These are phyloP conservation scores for Ophiostoma angusticollis DNA, from an alignment of 2,329 filamentous ascomycete species.

Conservation along the genomic window DNA sequence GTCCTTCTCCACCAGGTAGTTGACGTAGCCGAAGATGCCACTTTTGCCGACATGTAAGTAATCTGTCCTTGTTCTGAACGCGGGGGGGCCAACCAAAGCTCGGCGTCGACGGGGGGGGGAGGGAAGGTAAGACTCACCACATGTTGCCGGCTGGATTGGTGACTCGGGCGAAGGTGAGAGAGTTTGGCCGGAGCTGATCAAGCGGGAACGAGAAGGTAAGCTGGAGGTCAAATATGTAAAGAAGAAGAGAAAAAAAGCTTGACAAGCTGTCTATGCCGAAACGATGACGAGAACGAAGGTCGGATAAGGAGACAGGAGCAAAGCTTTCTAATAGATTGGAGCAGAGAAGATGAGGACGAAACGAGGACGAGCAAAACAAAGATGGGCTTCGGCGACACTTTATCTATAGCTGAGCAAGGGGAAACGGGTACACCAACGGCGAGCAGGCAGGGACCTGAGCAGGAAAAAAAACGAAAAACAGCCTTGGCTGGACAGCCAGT, in stretches of 20 bases:
- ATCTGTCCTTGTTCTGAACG: neutral
- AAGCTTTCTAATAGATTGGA: no score
- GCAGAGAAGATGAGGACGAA: neutral
- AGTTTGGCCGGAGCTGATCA: neutral
- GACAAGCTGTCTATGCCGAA: no score
- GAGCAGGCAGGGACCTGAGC: no score
- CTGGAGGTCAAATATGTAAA: neutral
- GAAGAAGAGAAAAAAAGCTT: neutral
- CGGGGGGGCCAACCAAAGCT: neutral
- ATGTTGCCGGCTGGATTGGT: constrained; percentile 23
- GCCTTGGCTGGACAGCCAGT: constrained; percentile 5
- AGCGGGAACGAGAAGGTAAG: no score
- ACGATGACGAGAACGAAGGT: neutral
- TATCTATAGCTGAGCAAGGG: no score
- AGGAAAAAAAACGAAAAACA: neutral
- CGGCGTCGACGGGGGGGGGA: neutral
- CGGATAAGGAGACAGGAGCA: no score
- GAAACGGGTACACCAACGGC: no score
- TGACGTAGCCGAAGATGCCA: constrained; percentile 97
- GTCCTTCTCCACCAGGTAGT: constrained; percentile 98
- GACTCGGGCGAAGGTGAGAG: neutral
- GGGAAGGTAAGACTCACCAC: constrained; percentile 20
- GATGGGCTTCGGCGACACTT: no score
- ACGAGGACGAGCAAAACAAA: neutral
- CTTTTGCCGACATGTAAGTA: constrained; percentile 30